A percentile compares a stretch with the other conserved stretches of the same genome.
phyloP scores from a whole-genome alignment of 306 rosid genomes.

The Cicer pinnatifidum region DNA sequence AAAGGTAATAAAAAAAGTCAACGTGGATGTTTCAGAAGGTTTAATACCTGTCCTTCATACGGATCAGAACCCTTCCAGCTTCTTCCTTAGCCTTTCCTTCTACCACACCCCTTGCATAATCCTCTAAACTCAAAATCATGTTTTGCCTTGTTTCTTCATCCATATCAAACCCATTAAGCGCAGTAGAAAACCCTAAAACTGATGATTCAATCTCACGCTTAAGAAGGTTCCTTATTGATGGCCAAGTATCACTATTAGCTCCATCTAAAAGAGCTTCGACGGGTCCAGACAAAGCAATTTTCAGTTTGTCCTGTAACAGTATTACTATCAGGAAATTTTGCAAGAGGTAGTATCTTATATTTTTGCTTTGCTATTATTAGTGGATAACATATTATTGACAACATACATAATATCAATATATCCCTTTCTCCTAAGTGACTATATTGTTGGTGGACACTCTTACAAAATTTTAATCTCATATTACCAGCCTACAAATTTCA shows the following conservation, averaged over 20 bases:
- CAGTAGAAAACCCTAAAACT: constrained; percentile 68
- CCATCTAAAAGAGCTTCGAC: constrained; percentile 92
- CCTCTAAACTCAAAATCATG: constrained; percentile 58
- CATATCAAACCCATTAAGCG: constrained; percentile 79
- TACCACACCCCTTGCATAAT: constrained; percentile 74
- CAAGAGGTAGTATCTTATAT: constrained; percentile 1
- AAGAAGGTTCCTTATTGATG: constrained; percentile 77
- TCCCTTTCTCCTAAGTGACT: constrained; percentile 13
- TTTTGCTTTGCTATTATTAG: constrained; percentile 4
- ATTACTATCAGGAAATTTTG: constrained; percentile 48
- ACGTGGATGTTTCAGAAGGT: constrained; percentile 39
- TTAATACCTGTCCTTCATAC: constrained; percentile 91
- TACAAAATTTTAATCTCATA: constrained; percentile 22
- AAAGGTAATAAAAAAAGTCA: constrained; percentile 5
- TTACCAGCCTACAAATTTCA: constrained; percentile 15
- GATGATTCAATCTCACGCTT: constrained; percentile 76
- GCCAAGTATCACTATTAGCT: constrained; percentile 90
- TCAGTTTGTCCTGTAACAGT: constrained; percentile 75
- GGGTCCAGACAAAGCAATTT: constrained; percentile 77
- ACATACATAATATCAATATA: neutral
- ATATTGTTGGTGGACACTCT: constrained; percentile 10
- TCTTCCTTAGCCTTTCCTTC: constrained; percentile 93
- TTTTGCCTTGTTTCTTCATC: constrained; percentile 62
- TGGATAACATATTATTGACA: neutral
- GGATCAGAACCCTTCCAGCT: constrained; percentile 89